These are phyloP conservation scores for Diaporthe sp. DNA, from an alignment of 2,329 filamentous ascomycete species.

Conservation along the genomic window DNA sequence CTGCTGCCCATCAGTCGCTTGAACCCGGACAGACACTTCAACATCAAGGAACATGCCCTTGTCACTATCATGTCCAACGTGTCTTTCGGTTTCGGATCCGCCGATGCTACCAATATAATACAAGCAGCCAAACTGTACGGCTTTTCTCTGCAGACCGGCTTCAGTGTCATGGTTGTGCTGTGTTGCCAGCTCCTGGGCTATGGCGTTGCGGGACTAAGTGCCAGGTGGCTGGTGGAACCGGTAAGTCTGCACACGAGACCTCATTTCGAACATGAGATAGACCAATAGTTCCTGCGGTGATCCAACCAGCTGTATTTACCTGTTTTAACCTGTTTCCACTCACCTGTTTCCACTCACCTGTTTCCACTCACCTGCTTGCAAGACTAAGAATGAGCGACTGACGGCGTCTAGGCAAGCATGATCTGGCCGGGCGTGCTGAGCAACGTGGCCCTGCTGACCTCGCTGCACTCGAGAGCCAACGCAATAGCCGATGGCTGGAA, in stretches of 20 bases:
- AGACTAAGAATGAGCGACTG: not conserved
- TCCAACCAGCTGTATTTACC: too few relatives aligned
- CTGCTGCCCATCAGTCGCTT: slow-evolving; percentile 49
- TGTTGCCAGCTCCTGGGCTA: slow-evolving; percentile 52
- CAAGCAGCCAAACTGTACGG: slow-evolving; percentile 55
- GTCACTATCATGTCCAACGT: slow-evolving; percentile 61
- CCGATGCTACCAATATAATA: slow-evolving; percentile 57
- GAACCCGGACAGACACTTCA: slow-evolving; percentile 56
- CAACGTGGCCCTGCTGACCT: slow-evolving; percentile 50
- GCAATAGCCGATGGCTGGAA: slow-evolving; percentile 49
- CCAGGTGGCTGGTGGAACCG: slow-evolving; percentile 50
- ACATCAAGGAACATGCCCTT: slow-evolving; percentile 58
- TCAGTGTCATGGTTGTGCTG: slow-evolving; percentile 49
- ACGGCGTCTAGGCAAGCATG: slow-evolving; percentile 41
- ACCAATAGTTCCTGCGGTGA: not conserved
- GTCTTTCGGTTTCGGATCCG: slow-evolving; percentile 56
- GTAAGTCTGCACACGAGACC: not conserved
- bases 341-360: too few relatives aligned
- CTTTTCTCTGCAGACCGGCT: slow-evolving; percentile 50
- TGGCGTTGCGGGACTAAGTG: slow-evolving; percentile 50
- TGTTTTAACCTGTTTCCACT: too few relatives aligned
- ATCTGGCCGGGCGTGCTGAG: slow-evolving; percentile 52
- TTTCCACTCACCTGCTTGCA: not conserved
- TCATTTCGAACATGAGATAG: not conserved
- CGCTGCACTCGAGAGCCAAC: slow-evolving; percentile 50